Evolutionary conservation across 2,329 filamentous ascomycete genomes (phyloP).

Genomic region (Fusarium camptoceras): DNA sequence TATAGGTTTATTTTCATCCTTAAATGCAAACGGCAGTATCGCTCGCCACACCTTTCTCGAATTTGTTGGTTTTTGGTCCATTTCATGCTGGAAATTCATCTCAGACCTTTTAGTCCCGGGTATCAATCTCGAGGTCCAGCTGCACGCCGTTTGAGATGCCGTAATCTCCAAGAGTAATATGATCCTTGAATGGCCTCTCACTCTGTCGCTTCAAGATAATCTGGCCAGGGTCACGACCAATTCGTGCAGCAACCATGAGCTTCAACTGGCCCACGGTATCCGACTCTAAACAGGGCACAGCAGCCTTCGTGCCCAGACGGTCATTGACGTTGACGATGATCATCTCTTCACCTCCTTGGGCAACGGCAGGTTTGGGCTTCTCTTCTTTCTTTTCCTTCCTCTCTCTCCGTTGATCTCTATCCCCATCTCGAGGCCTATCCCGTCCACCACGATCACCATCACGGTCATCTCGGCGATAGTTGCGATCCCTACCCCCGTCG

Average conservation of each 20-base stretch:
- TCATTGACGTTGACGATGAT: conserved; percentile 96
- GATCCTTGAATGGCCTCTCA: conserved; percentile 93
- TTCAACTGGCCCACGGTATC: conserved; percentile 91
- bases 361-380: conserved; percentile 53
- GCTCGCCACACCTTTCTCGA: neutral
- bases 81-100: neutral
- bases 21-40: neutral
- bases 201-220: conserved; percentile 93
- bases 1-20: conserved; percentile 2
- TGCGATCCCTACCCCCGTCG: conserved; percentile 34
- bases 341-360: conserved; percentile 75
- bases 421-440: conserved; percentile 26
- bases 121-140: conserved; percentile 71
- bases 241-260: conserved; percentile 87
- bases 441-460: conserved; percentile 41
- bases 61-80: neutral
- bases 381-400: conserved; percentile 51
- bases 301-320: conserved; percentile 93
- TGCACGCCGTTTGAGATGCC: conserved; percentile 92
- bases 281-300: conserved; percentile 87
- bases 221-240: conserved; percentile 89
- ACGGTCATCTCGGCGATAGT: conserved; percentile 38
- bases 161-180: conserved; percentile 88
- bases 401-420: conserved; percentile 49
- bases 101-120: conserved; percentile 61